These are phyloP conservation scores for Blakeslea trispora DNA, from an alignment of 371 early-diverging fungal species.

Conservation along the genomic window DNA sequence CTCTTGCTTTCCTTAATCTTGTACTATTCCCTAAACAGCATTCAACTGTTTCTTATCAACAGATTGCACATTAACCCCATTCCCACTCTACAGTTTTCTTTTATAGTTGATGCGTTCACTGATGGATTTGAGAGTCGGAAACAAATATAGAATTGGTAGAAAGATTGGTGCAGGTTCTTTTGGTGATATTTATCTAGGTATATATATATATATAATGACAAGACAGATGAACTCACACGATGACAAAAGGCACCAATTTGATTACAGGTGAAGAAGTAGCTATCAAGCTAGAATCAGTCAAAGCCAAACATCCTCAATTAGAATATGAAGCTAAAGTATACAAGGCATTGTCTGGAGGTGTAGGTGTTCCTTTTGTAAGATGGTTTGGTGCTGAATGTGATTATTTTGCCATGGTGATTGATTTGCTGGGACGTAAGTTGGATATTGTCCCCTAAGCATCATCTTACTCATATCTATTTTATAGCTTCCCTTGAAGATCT, in stretches of 20 bases:
- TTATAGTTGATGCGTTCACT: conserved; percentile 12
- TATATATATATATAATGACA: conserved; percentile 13
- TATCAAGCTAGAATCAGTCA: conserved; percentile 92
- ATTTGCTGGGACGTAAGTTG: conserved; percentile 93
- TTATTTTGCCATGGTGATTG: conserved; percentile 98
- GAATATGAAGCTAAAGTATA: conserved; percentile 98
- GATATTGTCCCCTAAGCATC: no score
- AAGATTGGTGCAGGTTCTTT: conserved; percentile 99
- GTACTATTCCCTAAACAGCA: no score
- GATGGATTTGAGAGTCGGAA: conserved; percentile 76
- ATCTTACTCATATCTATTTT: background rate
- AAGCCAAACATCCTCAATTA: conserved; percentile 94
- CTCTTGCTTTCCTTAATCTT: no score
- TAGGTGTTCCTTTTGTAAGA: conserved; percentile 95
- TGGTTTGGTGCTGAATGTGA: conserved; percentile 93
- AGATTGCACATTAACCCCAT: no score
- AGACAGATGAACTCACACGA: no score
- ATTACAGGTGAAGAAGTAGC: conserved; percentile 96
- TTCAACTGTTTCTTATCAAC: no score
- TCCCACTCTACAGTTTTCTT: no score
- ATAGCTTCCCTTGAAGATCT: conserved; percentile 92
- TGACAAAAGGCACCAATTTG: conserved; percentile 78
- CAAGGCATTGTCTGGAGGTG: conserved; percentile 91
- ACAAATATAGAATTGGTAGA: conserved; percentile 93
- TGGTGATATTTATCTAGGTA: conserved; percentile 99